These are phyloP conservation scores for Magnusiomyces suaveolens DNA, from an alignment of 1,139 yeast species.

Conservation along the genomic window DNA sequence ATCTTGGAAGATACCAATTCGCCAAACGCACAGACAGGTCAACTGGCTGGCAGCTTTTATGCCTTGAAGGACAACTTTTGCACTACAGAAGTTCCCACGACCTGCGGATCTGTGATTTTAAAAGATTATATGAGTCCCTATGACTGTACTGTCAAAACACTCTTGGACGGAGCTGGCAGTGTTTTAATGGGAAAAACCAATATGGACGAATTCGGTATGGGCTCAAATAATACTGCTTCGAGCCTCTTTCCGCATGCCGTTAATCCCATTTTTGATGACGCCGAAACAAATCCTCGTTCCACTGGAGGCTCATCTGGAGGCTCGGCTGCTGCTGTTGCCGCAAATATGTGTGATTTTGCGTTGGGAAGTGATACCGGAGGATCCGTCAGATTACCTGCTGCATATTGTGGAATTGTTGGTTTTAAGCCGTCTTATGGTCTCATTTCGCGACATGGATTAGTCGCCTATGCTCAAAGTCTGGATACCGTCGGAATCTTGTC, in stretches of 20 bases:
- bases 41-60: conserved; percentile 25
- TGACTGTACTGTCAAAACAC: conserved; percentile 60
- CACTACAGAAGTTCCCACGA: conserved; percentile 54
- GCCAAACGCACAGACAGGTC: conserved; percentile 5
- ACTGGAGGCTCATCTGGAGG: conserved; percentile 97
- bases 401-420: conserved; percentile 74
- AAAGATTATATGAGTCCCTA: conserved; percentile 60
- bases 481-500: conserved; percentile 88
- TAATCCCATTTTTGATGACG: conserved; percentile 48
- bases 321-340: conserved; percentile 83
- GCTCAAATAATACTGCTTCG: conserved; percentile 46
- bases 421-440: conserved; percentile 92
- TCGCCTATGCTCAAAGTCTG: conserved; percentile 85
- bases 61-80: conserved; percentile 74
- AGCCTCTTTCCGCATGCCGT: conserved; percentile 47
- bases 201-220: conserved; percentile 98
- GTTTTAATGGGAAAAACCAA: conserved; percentile 74
- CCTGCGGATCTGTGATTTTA: conserved; percentile 65
- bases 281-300: conserved; percentile 33
- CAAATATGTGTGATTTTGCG: conserved; percentile 53
- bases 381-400: conserved; percentile 83
- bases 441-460: conserved; percentile 82
- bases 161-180: conserved; percentile 46
- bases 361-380: conserved; percentile 98
- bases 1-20: conserved; percentile 10